Base-by-base conservation (phyloP, 441 rosid species). In the Croton setiger region DNA sequence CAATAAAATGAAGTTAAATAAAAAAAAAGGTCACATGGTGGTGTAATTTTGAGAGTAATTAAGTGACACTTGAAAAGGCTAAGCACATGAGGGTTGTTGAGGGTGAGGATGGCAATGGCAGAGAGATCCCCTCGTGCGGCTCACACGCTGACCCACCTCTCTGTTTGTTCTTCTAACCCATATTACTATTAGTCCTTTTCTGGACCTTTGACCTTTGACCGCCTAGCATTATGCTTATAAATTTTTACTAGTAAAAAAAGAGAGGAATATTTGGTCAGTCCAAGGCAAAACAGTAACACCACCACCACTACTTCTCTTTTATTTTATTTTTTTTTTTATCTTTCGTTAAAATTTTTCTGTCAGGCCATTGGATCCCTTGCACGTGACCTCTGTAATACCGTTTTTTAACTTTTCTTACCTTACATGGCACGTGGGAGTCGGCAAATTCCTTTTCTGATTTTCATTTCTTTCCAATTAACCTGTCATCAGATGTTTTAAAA, bases 51-150 rank as follows among this genome's bases (percentile, higher is more conserved):
- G 65, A 11, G 56, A 13, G 39, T 31, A 56, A 9, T 54, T 66
- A 13, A 68, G 57, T 35, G 31, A 6, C 18, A n/a, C 23, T 33
- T 17, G 62, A 49, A 8, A 20, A 18, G 72, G 64, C 27, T 58
- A 10, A 17, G 72, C 72, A 68, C 72, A 58, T 58, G 72, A 39
- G 7, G 33, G 53, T 7, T 18, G 33, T 64, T 11, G 68, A 9
- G 47, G 47, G 36, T 23, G 69, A 20, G 61, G 39, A 3, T n/a
- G 17, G 0, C 17, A 48, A 9, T 47, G 54, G 35, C 67, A 60
- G 68, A 73, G 75, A 60, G 86, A 81, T 77, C 87, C 88, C 92
- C 90, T 89, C 90, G 95, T 85, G 92, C 86, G 88, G 86, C 83
- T 84, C 86, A 69, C 82, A 76, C 81, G 84, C 87, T 79, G 84